phyloP scores from a whole-genome alignment of 2,329 filamentous ascomycete genomes.

The Colletotrichum tofieldiae region DNA sequence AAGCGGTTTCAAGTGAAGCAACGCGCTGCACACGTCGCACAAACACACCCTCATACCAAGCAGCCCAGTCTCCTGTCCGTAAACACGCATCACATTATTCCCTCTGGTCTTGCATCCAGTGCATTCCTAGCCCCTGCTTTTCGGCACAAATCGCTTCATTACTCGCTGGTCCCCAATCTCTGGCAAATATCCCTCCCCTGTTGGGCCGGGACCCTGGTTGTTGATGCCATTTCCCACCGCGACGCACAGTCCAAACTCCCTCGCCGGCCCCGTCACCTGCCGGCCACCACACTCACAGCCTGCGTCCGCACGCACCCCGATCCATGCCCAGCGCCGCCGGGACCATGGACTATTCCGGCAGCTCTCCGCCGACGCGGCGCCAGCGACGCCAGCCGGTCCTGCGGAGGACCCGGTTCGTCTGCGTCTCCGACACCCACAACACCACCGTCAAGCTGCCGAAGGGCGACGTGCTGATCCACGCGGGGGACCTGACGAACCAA shows the following conservation, averaged over 20 bases:
- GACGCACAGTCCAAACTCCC: conserved; percentile 2
- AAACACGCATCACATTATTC: not conserved
- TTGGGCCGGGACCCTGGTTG: not conserved
- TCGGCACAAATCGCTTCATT: not conserved
- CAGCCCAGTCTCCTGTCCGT: not conserved
- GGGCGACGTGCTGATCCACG: conserved; percentile 83
- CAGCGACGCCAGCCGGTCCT: conserved; percentile 42
- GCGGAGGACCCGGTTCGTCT: conserved; percentile 77
- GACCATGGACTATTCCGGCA: conserved; percentile 25
- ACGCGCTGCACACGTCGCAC: conserved; percentile 18
- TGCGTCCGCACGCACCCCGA: not conserved
- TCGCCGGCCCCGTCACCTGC: conserved; percentile 13
- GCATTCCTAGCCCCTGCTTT: not conserved
- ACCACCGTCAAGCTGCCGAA: conserved; percentile 74
- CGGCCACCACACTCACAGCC: conserved; percentile 3
- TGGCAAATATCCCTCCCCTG: not conserved
- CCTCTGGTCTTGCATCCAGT: not conserved
- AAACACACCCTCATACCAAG: conserved; percentile 11
- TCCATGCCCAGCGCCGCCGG: conserved; percentile 14
- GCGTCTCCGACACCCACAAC: conserved; percentile 85
- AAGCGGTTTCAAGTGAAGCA: conserved; percentile 40
- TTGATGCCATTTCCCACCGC: not conserved
- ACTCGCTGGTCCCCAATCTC: not conserved
- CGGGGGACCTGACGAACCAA: conserved; percentile 83
- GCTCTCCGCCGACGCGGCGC: conserved; percentile 3